These are phyloP conservation scores for Penicillium canescens DNA, from an alignment of 495 filamentous ascomycete genomes.

Conservation along the genomic window DNA sequence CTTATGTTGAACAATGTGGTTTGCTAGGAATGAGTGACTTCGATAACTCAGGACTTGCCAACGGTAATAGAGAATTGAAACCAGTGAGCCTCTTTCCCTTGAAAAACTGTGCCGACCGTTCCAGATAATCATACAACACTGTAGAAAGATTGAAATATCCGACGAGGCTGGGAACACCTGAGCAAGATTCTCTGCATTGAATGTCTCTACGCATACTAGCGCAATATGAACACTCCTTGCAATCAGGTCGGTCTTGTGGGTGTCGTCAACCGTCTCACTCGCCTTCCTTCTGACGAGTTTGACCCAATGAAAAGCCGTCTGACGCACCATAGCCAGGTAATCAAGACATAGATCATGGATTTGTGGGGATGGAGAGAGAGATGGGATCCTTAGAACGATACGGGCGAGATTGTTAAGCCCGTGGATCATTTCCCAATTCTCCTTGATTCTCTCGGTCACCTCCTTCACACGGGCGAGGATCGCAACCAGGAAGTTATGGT, in stretches of 20 bases:
- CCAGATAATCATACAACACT: constrained; percentile 40
- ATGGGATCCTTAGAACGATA: constrained; percentile 36
- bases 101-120: constrained; percentile 17
- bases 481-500: constrained; percentile 21
- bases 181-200: constrained; percentile 29
- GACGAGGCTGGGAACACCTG: constrained; percentile 11
- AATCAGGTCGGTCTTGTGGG: constrained; percentile 19
- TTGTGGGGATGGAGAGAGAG: constrained; percentile 20
- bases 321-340: no score
- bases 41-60: constrained; percentile 31
- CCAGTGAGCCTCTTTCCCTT: neutral
- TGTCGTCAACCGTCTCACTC: constrained; percentile 10
- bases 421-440: constrained; percentile 51
- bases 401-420: constrained; percentile 38
- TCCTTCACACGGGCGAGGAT: constrained; percentile 24
- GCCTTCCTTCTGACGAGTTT: constrained; percentile 4
- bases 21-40: constrained; percentile 10
- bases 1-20: constrained; percentile 9
- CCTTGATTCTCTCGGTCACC: constrained; percentile 30
- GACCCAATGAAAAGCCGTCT: no score
- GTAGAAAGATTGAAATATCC: constrained; percentile 36
- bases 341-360: no score
- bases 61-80: constrained; percentile 26
- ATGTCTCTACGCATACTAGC: constrained; percentile 36
- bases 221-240: constrained; percentile 29